phyloP scores from a whole-genome alignment of 306 rosid species.

The Quercus agrifolia region DNA sequence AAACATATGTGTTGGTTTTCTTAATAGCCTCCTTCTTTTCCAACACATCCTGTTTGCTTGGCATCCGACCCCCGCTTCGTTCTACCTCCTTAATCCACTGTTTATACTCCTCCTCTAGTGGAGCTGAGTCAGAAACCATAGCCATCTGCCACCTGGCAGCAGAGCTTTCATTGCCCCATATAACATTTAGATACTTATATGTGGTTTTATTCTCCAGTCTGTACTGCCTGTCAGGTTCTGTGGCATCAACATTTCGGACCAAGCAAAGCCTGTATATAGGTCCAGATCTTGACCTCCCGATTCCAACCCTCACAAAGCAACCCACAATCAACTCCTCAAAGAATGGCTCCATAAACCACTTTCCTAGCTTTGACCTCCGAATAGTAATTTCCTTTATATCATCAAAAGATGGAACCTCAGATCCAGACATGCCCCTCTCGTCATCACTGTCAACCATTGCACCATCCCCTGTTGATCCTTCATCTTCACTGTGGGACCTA shows the following conservation, averaged over 20 bases:
- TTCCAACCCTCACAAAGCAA: slow-evolving; percentile 96
- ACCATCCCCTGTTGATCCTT: slow-evolving; percentile 63
- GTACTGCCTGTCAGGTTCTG: slow-evolving; percentile 74
- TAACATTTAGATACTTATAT: slow-evolving; percentile 73
- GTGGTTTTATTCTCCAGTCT: slow-evolving; percentile 75
- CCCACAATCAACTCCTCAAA: slow-evolving; percentile 93
- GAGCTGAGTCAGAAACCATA: slow-evolving; percentile 77
- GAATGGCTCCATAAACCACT: slow-evolving; percentile 95
- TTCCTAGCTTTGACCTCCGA: slow-evolving; percentile 75
- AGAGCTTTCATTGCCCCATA: slow-evolving; percentile 89
- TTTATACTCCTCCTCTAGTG: slow-evolving; percentile 77
- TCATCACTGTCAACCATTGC: slow-evolving; percentile 81
- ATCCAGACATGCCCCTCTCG: slow-evolving; percentile 50
- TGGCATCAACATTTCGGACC: slow-evolving; percentile 87
- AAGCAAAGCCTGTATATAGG: slow-evolving; percentile 80
- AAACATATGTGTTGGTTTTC: slow-evolving; percentile 65
- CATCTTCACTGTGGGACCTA: slow-evolving; percentile 72
- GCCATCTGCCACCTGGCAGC: slow-evolving; percentile 99
- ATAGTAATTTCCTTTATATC: slow-evolving; percentile 86
- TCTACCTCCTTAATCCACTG: slow-evolving; percentile 94
- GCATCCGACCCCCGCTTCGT: slow-evolving; percentile 74
- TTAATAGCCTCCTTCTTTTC: slow-evolving; percentile 67
- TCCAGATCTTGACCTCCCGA: slow-evolving; percentile 79
- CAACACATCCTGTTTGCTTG: slow-evolving; percentile 51
- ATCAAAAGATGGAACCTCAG: slow-evolving; percentile 58